Evolutionary conservation across 2,329 filamentous ascomycete species (phyloP).

Genomic region (Fusarium camptoceras): DNA sequence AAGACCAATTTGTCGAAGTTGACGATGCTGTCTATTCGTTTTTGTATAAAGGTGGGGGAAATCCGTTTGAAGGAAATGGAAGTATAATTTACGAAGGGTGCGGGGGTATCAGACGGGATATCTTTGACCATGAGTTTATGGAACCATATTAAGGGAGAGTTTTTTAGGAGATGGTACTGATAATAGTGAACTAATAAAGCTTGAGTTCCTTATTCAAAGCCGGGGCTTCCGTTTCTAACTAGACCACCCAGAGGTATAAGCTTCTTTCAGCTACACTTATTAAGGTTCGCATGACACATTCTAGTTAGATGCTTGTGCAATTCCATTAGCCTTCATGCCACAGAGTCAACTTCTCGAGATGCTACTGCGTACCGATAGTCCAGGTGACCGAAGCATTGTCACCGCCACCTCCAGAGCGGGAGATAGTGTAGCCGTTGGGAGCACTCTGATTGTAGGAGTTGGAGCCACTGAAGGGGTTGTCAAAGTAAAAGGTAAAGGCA

Average conservation of each 20-base stretch:
- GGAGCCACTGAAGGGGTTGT: background rate
- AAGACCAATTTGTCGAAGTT: background rate
- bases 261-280: background rate
- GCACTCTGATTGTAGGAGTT: background rate
- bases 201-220: too few relatives aligned
- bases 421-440: background rate
- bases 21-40: background rate
- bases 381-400: background rate
- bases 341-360: rapidly evolving
- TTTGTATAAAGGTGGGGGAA: background rate
- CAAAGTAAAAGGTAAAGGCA: background rate
- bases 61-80: background rate
- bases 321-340: background rate
- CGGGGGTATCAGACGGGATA: background rate
- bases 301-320: background rate
- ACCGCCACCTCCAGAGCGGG: background rate
- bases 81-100: background rate
- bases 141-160: too few relatives aligned
- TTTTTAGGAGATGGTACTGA: too few relatives aligned
- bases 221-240: rapidly evolving
- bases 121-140: background rate
- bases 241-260: too few relatives aligned
- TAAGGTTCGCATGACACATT: background rate
- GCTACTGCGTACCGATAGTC: background rate
- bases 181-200: too few relatives aligned